A percentile compares a stretch with the other conserved stretches of the same genome.
Evolutionary conservation across 2,329 filamentous ascomycete genomes (phyloP).

Genomic region (Alternaria longipes): DNA sequence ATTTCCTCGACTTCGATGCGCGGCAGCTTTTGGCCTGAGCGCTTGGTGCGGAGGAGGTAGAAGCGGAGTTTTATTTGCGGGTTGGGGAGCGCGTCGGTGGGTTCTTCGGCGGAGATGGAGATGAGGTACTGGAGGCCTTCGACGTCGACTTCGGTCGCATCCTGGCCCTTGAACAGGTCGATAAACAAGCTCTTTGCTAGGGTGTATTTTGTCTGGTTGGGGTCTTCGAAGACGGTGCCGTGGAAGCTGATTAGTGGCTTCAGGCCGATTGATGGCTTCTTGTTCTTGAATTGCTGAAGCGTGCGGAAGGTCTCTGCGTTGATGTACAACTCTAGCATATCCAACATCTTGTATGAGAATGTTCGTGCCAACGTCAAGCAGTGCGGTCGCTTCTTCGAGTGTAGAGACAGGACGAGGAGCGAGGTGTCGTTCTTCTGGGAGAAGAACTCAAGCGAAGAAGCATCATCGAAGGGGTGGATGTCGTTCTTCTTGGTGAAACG

Average conservation of each 20-base stretch:
- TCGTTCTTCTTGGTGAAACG: slow-evolving; percentile 98
- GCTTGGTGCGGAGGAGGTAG: slow-evolving; percentile 87
- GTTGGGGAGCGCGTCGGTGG: slow-evolving; percentile 54
- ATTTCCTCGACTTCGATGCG: slow-evolving; percentile 95
- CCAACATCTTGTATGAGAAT: slow-evolving; percentile 86
- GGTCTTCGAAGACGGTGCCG: slow-evolving; percentile 85
- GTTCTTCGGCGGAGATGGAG: slow-evolving; percentile 75
- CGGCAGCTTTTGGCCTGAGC: slow-evolving; percentile 85
- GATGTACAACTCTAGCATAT: slow-evolving; percentile 92
- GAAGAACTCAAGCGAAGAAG: slow-evolving; percentile 91
- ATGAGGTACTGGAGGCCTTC: slow-evolving; percentile 94
- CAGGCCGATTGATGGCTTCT: slow-evolving; percentile 74
- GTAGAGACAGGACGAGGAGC: slow-evolving; percentile 82
- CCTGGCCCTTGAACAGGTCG: slow-evolving; percentile 90
- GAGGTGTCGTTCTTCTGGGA: slow-evolving; percentile 94
- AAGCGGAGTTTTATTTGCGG: slow-evolving; percentile 72
- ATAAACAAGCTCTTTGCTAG: slow-evolving; percentile 86
- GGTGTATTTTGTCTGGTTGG: slow-evolving; percentile 80
- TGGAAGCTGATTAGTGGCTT: slow-evolving; percentile 93
- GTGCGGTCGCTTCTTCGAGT: slow-evolving; percentile 95
- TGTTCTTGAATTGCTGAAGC: slow-evolving; percentile 76
- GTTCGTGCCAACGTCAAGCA: slow-evolving; percentile 82
- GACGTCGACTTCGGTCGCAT: slow-evolving; percentile 85
- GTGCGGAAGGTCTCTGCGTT: slow-evolving; percentile 76
- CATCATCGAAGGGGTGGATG: slow-evolving; percentile 93